Percentiles rank a stretch among this genome's conserved stretches.
These are phyloP conservation scores for Coemansia sp. DNA, from an alignment of 192 early-diverging fungal species.

Conservation along the genomic window DNA sequence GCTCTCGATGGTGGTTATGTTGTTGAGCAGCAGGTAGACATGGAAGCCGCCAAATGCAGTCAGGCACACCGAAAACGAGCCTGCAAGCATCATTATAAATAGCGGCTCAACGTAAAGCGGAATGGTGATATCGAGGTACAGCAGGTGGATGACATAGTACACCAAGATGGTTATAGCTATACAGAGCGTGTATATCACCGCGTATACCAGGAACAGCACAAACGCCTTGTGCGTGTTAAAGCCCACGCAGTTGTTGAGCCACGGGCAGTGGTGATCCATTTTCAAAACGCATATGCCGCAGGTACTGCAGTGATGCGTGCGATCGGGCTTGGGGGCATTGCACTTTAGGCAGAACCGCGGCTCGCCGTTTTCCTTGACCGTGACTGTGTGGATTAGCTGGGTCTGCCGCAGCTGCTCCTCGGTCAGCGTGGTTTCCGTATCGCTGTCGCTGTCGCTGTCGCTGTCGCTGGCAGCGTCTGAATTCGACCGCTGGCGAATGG, in stretches of 20 bases:
- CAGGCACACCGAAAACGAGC: constrained; percentile 27
- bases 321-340: constrained; percentile 70
- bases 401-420: constrained; percentile 30
- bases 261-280: constrained; percentile 80
- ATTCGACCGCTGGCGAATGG: constrained; percentile 8
- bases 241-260: constrained; percentile 81
- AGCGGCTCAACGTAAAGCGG: constrained; percentile 17
- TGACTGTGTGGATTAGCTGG: constrained; percentile 40
- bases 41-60: constrained; percentile 39
- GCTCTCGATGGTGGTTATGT: constrained; percentile 51
- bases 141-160: constrained; percentile 20
- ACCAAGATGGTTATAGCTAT: constrained; percentile 13
- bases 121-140: not conserved
- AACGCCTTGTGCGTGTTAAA: constrained; percentile 75
- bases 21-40: constrained; percentile 33
- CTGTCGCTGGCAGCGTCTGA: constrained; percentile 14
- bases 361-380: constrained; percentile 43
- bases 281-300: constrained; percentile 72
- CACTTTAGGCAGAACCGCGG: constrained; percentile 55
- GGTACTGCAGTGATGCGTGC: constrained; percentile 77
- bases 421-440: constrained; percentile 20
- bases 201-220: constrained; percentile 58
- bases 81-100: constrained; percentile 25
- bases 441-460: constrained; percentile 17
- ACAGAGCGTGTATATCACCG: constrained; percentile 22